phyloP scores from a whole-genome alignment of 2,329 filamentous ascomycete genomes.

The Esteya vermicola region DNA sequence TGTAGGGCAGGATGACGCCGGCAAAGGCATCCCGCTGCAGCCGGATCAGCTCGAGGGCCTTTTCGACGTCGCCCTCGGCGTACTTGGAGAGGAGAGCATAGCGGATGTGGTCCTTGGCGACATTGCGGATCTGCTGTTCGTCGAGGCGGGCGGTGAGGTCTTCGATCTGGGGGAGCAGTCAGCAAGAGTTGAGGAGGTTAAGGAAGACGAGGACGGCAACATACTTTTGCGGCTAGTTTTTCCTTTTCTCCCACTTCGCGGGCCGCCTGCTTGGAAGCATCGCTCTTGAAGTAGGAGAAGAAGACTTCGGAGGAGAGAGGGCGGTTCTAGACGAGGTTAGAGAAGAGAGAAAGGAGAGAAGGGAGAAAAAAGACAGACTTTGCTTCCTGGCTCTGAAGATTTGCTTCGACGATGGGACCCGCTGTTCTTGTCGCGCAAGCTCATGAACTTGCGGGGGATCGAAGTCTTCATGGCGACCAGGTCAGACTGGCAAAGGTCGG shows the following conservation, averaged over 20 bases:
- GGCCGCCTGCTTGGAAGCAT: slow-evolving; percentile 38
- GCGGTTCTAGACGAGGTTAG: slow-evolving; percentile 24
- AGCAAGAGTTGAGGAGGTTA: not conserved
- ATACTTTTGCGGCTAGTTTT: slow-evolving; percentile 7
- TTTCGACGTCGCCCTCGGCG: slow-evolving; percentile 55
- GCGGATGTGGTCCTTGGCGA: slow-evolving; percentile 42
- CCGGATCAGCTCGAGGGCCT: slow-evolving; percentile 61
- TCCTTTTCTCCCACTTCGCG: slow-evolving; percentile 39
- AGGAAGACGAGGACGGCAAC: not conserved
- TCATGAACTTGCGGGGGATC: slow-evolving; percentile 52
- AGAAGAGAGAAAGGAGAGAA: not conserved
- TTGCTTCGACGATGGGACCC: slow-evolving; percentile 35
- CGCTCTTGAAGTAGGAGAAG: slow-evolving; percentile 49
- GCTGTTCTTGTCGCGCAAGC: slow-evolving; percentile 51
- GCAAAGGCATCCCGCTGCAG: slow-evolving; percentile 70
- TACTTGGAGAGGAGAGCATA: slow-evolving; percentile 46
- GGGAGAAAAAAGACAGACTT: no score
- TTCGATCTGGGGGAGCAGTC: slow-evolving; percentile 21
- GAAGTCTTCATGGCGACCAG: slow-evolving; percentile 35
- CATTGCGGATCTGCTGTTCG: slow-evolving; percentile 28
- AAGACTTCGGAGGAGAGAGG: slow-evolving; percentile 43
- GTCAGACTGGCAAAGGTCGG: no score
- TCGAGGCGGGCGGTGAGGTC: slow-evolving; percentile 24
- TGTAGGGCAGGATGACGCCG: slow-evolving; percentile 63
- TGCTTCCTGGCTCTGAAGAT: slow-evolving; percentile 33